Conservation (phyloP, 441 rosid species). For the Pelargonium fulgidum region DNA sequence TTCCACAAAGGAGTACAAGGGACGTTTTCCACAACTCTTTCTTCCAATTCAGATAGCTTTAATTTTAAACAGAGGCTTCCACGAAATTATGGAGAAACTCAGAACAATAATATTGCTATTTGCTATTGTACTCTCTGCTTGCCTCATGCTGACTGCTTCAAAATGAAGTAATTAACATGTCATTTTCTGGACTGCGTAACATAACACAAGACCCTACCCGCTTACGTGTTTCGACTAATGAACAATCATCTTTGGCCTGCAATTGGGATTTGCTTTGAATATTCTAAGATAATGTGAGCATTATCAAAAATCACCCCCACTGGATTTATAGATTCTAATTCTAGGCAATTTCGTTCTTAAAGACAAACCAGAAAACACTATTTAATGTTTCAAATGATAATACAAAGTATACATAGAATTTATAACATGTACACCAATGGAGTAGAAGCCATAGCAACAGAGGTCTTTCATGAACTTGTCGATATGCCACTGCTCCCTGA, state of each 20-base stretch:
- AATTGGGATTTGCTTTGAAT: too few relatives aligned
- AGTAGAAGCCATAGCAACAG: slow-evolving; percentile 5
- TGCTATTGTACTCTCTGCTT: too few relatives aligned
- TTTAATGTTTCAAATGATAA: slow-evolving; percentile 14
- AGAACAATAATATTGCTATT: too few relatives aligned
- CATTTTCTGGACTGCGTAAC: too few relatives aligned
- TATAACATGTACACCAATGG: slow-evolving; percentile 20
- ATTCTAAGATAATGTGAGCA: too few relatives aligned
- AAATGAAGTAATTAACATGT: too few relatives aligned
- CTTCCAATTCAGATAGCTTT: neutral
- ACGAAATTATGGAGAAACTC: neutral
- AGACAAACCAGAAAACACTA: slow-evolving; percentile 17
- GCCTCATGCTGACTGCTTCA: too few relatives aligned
- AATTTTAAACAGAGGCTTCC: neutral
- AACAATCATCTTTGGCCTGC: too few relatives aligned
- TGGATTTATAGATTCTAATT: too few relatives aligned
- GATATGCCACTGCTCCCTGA: neutral
- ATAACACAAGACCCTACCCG: too few relatives aligned
- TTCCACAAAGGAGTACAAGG: neutral
- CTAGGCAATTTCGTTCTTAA: neutral
- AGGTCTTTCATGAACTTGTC: slow-evolving; percentile 12
- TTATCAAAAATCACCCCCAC: too few relatives aligned
- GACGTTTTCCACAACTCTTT: neutral
- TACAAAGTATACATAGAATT: slow-evolving; percentile 24
- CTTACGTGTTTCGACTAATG: too few relatives aligned